Conservation (phyloP, 257 asterid genomes). For the Handroanthus guayacan region DNA sequence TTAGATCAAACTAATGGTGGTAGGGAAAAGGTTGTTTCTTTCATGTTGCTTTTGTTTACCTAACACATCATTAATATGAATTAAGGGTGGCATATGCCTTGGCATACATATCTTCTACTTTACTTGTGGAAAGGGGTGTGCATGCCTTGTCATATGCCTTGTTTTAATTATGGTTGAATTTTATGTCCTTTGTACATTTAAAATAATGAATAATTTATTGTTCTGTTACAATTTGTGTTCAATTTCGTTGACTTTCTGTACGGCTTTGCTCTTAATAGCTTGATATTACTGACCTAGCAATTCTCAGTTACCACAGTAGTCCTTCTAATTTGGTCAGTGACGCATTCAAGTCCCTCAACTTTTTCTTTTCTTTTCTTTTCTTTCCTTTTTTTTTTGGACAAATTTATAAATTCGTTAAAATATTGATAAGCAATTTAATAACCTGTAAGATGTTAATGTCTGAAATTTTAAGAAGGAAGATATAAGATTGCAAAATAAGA, state of each 20-base stretch:
- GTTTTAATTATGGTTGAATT: slow-evolving; percentile 27
- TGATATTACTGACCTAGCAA: too few relatives aligned
- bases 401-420: not conserved
- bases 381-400: not conserved
- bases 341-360: not conserved
- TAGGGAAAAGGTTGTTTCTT: not conserved
- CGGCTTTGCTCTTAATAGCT: too few relatives aligned
- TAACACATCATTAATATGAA: slow-evolving; percentile 9
- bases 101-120: slow-evolving; percentile 67
- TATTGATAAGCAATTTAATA: too few relatives aligned
- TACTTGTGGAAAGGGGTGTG: slow-evolving; percentile 50
- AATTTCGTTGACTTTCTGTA: not conserved
- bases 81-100: slow-evolving; percentile 57
- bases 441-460: too few relatives aligned
- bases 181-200: slow-evolving; percentile 18
- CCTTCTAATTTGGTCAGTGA: not conserved
- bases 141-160: slow-evolving; percentile 75
- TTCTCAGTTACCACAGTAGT: not conserved
- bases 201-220: slow-evolving; percentile 10
- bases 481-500: too few relatives aligned
- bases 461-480: too few relatives aligned
- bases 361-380: not conserved
- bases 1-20: too few relatives aligned
- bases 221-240: not conserved
- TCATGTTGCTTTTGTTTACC: slow-evolving; percentile 20